Evolutionary conservation across 305 asterid genomes (phyloP), one percentile per base, ranked within the genome.

Genomic region (Ilex paraguariensis): DNA sequence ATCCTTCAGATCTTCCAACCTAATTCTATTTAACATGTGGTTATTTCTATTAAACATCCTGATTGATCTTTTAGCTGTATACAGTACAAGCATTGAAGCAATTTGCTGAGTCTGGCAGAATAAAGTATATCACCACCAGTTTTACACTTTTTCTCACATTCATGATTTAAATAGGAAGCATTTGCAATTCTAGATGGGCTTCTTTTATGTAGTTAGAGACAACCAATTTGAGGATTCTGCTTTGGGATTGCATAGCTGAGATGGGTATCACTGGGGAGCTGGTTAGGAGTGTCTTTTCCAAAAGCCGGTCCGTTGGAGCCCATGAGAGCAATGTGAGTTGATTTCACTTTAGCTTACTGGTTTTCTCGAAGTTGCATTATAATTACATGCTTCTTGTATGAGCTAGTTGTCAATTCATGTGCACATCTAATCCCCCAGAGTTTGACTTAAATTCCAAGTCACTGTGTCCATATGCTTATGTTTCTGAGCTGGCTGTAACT

Each of bases 261-360:
- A 78, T 75, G 60, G 60, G 60, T 28, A 56, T 56, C 60, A 56
- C 60, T 28, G 60, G 60, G 44, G 60, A 56, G 67, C 68, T 79
- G 31, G 84, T 76, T 56, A 65, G 84, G 65, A 70, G 55, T 44
- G 84, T 73, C 6, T 79, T 79, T 74, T 71, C 69, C 21, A 79
- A 73, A 73, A 67, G 69, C 77, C 61, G 66, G 16, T 73, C 74
- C 33, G 2, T 61, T 0, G 66, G 56, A 21, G 71, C 66, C 50
- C 69, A 64, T 15, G 56, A 63, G 14, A 69, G 53, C 67, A 66
- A 60, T 59, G 81, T 68, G 70, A 68, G 78, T 71, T 33, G n/a
- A 54, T 14, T 56, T 28, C 14, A 21, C 6, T 36, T 4, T 36
- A 36, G 42, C 42, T 36, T 36, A 36, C 0, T 36, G 42, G 6